phyloP scores from a whole-genome alignment of 139 green algal species.

The Tetradesmus obliquus region DNA sequence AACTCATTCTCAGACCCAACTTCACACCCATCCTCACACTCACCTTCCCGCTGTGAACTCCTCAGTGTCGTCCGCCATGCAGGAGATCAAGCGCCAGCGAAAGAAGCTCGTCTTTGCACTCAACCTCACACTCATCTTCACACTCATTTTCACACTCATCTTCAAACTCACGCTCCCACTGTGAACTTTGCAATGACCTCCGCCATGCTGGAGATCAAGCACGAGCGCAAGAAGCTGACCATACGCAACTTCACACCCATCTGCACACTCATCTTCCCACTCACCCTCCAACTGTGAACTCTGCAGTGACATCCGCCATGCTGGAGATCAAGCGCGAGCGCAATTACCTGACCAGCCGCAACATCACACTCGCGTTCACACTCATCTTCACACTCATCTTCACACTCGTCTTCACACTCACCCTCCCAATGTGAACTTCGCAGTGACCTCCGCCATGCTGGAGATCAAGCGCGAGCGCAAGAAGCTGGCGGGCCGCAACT shows the following conservation, averaged over 20 bases:
- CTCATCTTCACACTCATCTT: background rate
- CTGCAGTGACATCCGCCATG: slow-evolving; percentile 66
- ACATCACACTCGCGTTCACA: slow-evolving; percentile 66
- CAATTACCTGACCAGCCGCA: slow-evolving; percentile 69
- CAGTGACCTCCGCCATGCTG: slow-evolving; percentile 68
- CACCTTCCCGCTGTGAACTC: too few species aligned
- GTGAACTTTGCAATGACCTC: background rate
- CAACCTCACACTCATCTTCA: too few species aligned
- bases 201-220: too few species aligned
- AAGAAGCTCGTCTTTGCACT: too few species aligned
- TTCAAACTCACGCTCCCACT: too few species aligned
- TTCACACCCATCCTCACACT: too few species aligned
- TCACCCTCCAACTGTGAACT: too few species aligned
- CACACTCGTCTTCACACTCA: background rate
- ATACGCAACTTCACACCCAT: background rate
- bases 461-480: slow-evolving; percentile 65
- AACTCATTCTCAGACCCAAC: too few species aligned
- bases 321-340: slow-evolving; percentile 70
- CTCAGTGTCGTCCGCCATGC: too few species aligned
- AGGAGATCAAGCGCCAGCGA: too few species aligned
- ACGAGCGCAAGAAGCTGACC: too few species aligned
- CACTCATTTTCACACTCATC: too few species aligned
- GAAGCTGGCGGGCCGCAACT: slow-evolving; percentile 75
- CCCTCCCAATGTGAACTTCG: background rate
- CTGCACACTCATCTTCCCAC: background rate